Base-by-base conservation (phyloP, 192 early-diverging fungal species). In the Entomortierella lignicola region DNA sequence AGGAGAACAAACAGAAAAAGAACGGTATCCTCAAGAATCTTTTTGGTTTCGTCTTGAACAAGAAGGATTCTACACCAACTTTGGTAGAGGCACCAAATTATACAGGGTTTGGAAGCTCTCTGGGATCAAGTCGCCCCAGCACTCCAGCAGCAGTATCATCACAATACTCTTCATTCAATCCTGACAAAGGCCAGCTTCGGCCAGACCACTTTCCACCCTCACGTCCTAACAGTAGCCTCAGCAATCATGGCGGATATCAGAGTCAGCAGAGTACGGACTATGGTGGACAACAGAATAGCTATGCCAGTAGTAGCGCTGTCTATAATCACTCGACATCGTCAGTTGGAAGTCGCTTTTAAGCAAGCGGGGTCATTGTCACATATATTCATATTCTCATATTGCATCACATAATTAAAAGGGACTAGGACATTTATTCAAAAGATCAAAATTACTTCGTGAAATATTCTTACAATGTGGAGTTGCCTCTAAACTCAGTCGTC, bases 191-290 rank as follows among this genome's bases (percentile, higher is more conserved):
- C 7, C 30, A 60, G 43, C 27, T 59, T 7, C 52, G 50, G 2
- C 55, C 65, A 11, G 74, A 70, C n/a, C n/a, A n/a, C 5, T 61
- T 63, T 26, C 51, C 72, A 2, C 65, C 60, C 31, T 66, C 67
- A 37, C 54, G 75, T 18, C 75, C 75, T 15, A 56, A 63, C 21
- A 69, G 66, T 58, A 79, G 75, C 29, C 70, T 70, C 32, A 79
- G 67, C 57, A 79, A 70, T 37, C 37, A 70, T 30, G 43, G 68
- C n/a, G 63, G 41, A 18, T 57, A 66, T 23, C 60, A 63, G 20
- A 34, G 53, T 15, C 20, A 26, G 13, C 51, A 50, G 13, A 48
- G 43, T 7, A 66, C 39, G 23, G 42, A 11, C 42, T 26, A n/a
- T 20, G 23, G 12, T 23, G 21, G 48, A 13, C 59, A 58, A 18